Evolutionary conservation across 441 rosid species (phyloP), one percentile per base, ranked within the genome.

Genomic region (Bocquillonia castaneifolia): DNA sequence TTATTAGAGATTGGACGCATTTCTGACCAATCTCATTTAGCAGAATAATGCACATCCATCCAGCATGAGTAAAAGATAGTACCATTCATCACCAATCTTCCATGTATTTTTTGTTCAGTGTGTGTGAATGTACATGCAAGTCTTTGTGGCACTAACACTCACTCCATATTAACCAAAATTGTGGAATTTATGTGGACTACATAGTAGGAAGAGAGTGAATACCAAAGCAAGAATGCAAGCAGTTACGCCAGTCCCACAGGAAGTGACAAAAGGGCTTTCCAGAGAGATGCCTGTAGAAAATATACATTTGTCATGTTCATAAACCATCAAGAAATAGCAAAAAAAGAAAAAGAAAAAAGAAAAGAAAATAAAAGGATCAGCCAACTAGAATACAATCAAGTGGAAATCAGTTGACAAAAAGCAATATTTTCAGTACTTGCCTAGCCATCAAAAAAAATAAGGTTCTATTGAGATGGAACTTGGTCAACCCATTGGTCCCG

Each of bases 161-260:
- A 48, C 47, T 50, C 22, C 15, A 12, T 22, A 7, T 22, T 48
- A 50, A 23, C 12, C 14, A 29, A 20, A 31, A 62, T 20, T 23
- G 40, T 54, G 42, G 56, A 52, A 59, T 23, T 5, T 18, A 59
- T 9, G 12, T 18, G 2, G 20, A 50, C 48, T 5, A 44, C n/a
- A 7, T 44, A 20, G 67, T 17, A 36, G 37, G 31, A 34, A 70
- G 23, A 59, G 34, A 58, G 62, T 59, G 52, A 55, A 29, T 88
- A 93, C 98, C 96, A 93, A 58, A 66, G 95, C 92, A 73, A 91
- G 85, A 64, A 93, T 67, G 73, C 95, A 89, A 63, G 98, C 96
- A 59, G 98, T 93, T 58, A 93, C 93, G 10, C 97, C 98, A 48
- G 93, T 91, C 61, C 98, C 98, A 14, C 98, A 93, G 17, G 97